Evolutionary conservation across 371 early-diverging fungal species (phyloP), one percentile per base, ranked within the genome.

Genomic region (Rhizopus delemar): DNA sequence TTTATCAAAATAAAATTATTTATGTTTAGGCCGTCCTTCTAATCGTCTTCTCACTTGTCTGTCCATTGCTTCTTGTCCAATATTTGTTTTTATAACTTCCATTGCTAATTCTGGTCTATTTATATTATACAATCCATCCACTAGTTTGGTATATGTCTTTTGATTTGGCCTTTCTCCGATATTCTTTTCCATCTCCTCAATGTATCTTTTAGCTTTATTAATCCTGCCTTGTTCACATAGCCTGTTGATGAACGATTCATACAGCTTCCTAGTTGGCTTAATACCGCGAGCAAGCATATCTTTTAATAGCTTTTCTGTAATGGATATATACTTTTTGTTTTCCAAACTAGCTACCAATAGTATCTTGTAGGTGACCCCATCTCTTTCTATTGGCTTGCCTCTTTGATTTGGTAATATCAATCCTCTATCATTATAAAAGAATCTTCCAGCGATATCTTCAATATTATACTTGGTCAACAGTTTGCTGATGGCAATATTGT

Each of bases 301-400:
- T n/a, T 61, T 56, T 41, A 68, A 66, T 8, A 78, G 16, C 36
- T 31, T 51, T 16, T 70, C 55, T 0, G 67, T 65, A 9, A 72
- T 34, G 7, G 48, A 7, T 8, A 16, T 8, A 29, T 28, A 29
- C 29, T 33, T 12, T 5, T 13, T 49, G 3, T 61, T 43, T 29
- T 46, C 6, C 3, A 53, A 56, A 2, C 60, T 46, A 0, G 63
- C 74, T 43, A 70, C 69, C 15, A 78, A 11, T 9, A 78, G 39
- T 13, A 75, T 59, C 45, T 71, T 66, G 56, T 66, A 78, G 0
- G 74, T 75, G 35, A 73, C 50, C 8, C 58, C 64, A 56, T 78
- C 51, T 7, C 63, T 51, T 7, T 28, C 32, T 50, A 77, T 69
- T 2, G 53, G 49, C 16, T 56, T 6, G 2, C 56, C 52, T 12